These are phyloP conservation scores for Lactarius deliciosus DNA, from an alignment of 768 basidiomycete species.

Conservation along the genomic window DNA sequence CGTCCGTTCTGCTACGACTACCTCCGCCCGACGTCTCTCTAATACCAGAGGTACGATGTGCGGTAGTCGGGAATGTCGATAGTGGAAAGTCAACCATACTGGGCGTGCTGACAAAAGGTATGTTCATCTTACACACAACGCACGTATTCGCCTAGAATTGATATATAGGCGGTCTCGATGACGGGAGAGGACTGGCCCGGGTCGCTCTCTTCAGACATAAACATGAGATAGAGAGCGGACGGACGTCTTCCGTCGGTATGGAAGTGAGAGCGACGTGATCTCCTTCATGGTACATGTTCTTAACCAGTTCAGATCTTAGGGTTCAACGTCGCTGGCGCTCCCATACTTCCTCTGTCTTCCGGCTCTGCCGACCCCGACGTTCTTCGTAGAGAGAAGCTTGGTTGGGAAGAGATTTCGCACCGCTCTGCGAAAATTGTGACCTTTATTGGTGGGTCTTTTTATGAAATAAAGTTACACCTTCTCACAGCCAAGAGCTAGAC, in stretches of 20 bases:
- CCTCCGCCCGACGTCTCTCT: slow-evolving; percentile 73
- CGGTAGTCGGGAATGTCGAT: slow-evolving; percentile 94
- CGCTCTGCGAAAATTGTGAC: slow-evolving; percentile 90
- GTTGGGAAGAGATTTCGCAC: slow-evolving; percentile 93
- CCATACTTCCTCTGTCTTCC: slow-evolving; percentile 70
- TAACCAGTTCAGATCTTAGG: slow-evolving; percentile 70
- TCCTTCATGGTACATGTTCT: neutral
- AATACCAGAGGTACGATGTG: slow-evolving; percentile 92
- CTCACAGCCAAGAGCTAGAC: slow-evolving; percentile 46
- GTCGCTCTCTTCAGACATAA: slow-evolving; percentile 94
- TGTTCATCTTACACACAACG: slow-evolving; percentile 30
- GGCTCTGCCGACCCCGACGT: slow-evolving; percentile 59
- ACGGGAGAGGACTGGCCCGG: slow-evolving; percentile 78
- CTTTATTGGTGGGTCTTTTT: slow-evolving; percentile 66
- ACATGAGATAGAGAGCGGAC: slow-evolving; percentile 93
- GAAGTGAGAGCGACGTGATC: slow-evolving; percentile 56
- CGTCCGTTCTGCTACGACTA: slow-evolving; percentile 63
- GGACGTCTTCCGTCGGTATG: slow-evolving; percentile 96
- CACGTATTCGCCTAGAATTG: slow-evolving; percentile 28
- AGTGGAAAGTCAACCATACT: slow-evolving; percentile 94
- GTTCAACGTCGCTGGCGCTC: slow-evolving; percentile 71
- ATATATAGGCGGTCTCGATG: slow-evolving; percentile 65
- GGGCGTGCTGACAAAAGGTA: slow-evolving; percentile 93
- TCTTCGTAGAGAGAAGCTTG: slow-evolving; percentile 79
- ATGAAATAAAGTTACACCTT: neutral